A percentile compares a stretch with the other conserved stretches of the same genome.
phyloP scores from a whole-genome alignment of 768 basidiomycete species.

The Mycena leptocephala region DNA sequence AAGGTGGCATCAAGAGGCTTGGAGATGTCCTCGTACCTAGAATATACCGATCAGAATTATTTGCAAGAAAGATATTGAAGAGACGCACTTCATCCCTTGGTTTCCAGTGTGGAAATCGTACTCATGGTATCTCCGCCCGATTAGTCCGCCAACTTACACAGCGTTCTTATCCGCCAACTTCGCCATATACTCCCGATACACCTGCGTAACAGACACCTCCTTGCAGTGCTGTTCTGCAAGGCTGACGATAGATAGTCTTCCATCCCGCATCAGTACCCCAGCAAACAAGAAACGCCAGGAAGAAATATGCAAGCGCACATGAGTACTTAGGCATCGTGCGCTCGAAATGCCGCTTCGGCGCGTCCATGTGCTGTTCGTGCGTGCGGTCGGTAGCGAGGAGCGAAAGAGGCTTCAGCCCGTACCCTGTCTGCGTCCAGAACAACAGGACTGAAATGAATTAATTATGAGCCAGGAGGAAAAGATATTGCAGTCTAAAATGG shows the following conservation, averaged over 20 bases:
- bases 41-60: slow-evolving; percentile 21
- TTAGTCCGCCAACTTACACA: slow-evolving; percentile 58
- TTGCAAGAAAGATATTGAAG: not conserved
- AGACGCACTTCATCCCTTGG: slow-evolving; percentile 90
- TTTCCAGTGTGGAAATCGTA: slow-evolving; percentile 97
- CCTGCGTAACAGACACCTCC: slow-evolving; percentile 85
- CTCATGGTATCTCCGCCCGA: slow-evolving; percentile 72
- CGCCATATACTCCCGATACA: slow-evolving; percentile 80
- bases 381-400: slow-evolving; percentile 83
- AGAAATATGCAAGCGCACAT: slow-evolving; percentile 72
- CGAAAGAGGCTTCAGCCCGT: slow-evolving; percentile 91
- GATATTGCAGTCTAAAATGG: slow-evolving; percentile 72
- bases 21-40: slow-evolving; percentile 91
- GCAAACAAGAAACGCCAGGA: not conserved
- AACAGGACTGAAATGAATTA: slow-evolving; percentile 78
- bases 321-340: slow-evolving; percentile 75
- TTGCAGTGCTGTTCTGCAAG: slow-evolving; percentile 94
- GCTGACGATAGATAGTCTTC: slow-evolving; percentile 89
- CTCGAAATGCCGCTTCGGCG: slow-evolving; percentile 83
- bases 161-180: slow-evolving; percentile 71
- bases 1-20: slow-evolving; percentile 82
- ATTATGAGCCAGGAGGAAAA: not conserved
- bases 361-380: slow-evolving; percentile 78
- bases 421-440: slow-evolving; percentile 93
- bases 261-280: slow-evolving; percentile 22